These are phyloP conservation scores for Chara braunii DNA, from an alignment of 139 green algal species.

Conservation along the genomic window DNA sequence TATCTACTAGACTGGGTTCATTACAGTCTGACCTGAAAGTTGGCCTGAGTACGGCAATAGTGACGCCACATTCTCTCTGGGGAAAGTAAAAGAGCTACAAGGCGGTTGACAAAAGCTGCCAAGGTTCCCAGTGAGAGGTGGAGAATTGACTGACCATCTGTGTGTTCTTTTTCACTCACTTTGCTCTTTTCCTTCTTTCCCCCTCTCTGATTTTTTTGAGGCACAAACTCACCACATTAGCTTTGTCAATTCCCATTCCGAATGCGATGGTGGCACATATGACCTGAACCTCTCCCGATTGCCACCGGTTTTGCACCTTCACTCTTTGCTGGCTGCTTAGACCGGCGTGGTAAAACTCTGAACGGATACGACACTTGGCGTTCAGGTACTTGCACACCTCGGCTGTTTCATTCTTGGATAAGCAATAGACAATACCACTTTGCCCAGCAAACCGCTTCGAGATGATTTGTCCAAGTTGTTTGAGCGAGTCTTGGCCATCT, in stretches of 20 bases:
- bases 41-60: too few species aligned
- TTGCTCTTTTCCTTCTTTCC: too few species aligned
- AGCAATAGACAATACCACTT: slow-evolving; percentile 83
- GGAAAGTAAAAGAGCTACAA: too few species aligned
- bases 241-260: slow-evolving; percentile 61
- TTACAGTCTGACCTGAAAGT: too few species aligned
- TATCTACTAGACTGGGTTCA: too few species aligned
- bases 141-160: too few species aligned
- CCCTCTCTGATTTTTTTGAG: too few species aligned
- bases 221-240: slow-evolving; percentile 42
- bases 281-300: slow-evolving; percentile 43
- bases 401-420: slow-evolving; percentile 59
- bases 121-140: too few species aligned
- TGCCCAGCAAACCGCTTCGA: slow-evolving; percentile 46
- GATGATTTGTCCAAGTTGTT: slow-evolving; percentile 15
- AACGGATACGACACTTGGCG: background rate
- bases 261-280: slow-evolving; percentile 81
- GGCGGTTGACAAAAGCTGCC: too few species aligned
- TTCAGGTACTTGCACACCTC: slow-evolving; percentile 43
- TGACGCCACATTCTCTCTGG: too few species aligned
- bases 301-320: slow-evolving; percentile 72
- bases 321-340: slow-evolving; percentile 68
- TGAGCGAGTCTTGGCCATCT: background rate
- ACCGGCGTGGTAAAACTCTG: slow-evolving; percentile 72
- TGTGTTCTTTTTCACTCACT: too few species aligned